Evolutionary conservation across 2,329 filamentous ascomycete genomes (phyloP).

Genomic region (Paecilomyces fulvus): DNA sequence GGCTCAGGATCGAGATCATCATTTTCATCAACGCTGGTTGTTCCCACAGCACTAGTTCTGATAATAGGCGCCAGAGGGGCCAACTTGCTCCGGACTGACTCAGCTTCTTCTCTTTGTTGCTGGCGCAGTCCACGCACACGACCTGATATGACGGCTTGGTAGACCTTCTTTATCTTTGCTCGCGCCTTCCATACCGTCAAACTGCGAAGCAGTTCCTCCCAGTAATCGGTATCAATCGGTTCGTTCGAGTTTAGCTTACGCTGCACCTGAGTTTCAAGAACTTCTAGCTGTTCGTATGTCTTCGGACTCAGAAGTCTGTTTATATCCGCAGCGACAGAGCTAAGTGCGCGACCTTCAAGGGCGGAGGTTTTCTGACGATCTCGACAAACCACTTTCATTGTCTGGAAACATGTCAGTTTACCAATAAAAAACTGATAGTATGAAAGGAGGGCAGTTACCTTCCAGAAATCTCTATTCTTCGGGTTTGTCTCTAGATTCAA

Average conservation of each 20-base stretch:
- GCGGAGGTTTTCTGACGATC: conserved; percentile 61
- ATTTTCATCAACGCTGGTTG: conserved; percentile 21
- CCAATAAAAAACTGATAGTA: not conserved
- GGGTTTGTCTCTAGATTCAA: conserved; percentile 68
- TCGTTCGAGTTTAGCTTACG: conserved; percentile 81
- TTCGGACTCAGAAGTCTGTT: conserved; percentile 82
- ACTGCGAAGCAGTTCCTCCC: conserved; percentile 83
- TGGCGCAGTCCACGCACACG: conserved; percentile 58
- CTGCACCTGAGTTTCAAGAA: conserved; percentile 77
- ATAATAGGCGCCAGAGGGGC: conserved; percentile 39
- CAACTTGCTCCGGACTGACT: conserved; percentile 45
- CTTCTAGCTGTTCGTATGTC: conserved; percentile 74
- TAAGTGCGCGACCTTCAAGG: conserved; percentile 65
- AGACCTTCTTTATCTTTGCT: conserved; percentile 71
- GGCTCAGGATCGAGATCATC: conserved; percentile 55
- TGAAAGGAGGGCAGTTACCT: conserved; percentile 31
- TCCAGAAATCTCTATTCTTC: conserved; percentile 83
- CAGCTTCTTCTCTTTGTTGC: conserved; percentile 60
- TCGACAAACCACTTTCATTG: conserved; percentile 73
- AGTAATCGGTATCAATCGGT: conserved; percentile 92
- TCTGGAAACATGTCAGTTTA: conserved; percentile 37
- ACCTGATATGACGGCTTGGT: conserved; percentile 63
- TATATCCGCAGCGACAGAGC: conserved; percentile 76
- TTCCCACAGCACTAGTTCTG: conserved; percentile 6
- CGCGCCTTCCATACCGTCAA: conserved; percentile 87